phyloP scores from a whole-genome alignment of 176 grass and related monocot species.

The Avena atlantica region DNA sequence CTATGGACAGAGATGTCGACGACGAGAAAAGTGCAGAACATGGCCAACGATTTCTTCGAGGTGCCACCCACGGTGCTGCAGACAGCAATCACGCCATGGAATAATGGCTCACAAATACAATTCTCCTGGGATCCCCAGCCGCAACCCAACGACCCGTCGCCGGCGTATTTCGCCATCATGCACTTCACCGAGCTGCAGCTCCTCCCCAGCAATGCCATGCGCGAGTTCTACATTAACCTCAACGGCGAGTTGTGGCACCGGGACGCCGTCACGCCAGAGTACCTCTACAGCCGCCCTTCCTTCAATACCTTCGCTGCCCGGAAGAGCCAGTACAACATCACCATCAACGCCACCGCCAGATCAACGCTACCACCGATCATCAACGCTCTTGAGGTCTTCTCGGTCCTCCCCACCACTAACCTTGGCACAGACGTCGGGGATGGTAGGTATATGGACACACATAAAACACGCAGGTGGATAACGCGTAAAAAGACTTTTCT shows the following conservation, averaged over 20 bases:
- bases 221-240: slow-evolving; percentile 51
- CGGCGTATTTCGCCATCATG: slow-evolving; percentile 21
- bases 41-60: not conserved
- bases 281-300: not conserved
- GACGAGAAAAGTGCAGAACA: not conserved
- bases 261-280: not conserved
- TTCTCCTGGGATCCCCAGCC: slow-evolving; percentile 18
- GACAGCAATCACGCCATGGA: slow-evolving; percentile 45
- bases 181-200: slow-evolving; percentile 50
- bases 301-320: not conserved
- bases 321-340: not conserved
- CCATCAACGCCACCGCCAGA: slow-evolving; percentile 40
- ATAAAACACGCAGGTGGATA: too few species aligned
- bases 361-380: slow-evolving; percentile 55
- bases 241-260: not conserved
- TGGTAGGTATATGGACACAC: slow-evolving; percentile 28
- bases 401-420: not conserved
- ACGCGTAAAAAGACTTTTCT: too few species aligned
- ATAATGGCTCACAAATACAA: slow-evolving; percentile 41
- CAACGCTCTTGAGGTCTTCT: slow-evolving; percentile 55
- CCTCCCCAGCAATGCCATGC: slow-evolving; percentile 25
- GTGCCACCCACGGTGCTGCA: slow-evolving; percentile 54
- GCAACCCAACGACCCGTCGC: not conserved
- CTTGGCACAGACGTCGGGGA: slow-evolving; percentile 17
- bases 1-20: slow-evolving; percentile 37